phyloP scores from a whole-genome alignment of 345 rosid genomes.

The Arabidopsis suecica region DNA sequence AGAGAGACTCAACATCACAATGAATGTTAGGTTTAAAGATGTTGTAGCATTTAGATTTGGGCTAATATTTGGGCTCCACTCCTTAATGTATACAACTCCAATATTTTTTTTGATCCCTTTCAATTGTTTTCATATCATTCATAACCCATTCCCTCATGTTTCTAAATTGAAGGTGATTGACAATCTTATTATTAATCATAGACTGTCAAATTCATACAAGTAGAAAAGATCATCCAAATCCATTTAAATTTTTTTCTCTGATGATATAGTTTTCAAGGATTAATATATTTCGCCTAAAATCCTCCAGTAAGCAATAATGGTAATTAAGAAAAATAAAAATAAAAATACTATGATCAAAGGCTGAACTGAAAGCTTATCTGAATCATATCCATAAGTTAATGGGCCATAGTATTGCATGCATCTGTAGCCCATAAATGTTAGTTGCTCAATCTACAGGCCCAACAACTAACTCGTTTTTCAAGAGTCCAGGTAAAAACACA shows the following conservation, averaged over 20 bases:
- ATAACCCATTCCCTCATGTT: conserved; percentile 44
- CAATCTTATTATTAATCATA: not conserved
- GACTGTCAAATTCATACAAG: not conserved
- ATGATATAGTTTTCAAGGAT: no score
- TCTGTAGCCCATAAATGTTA: not conserved
- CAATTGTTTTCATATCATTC: conserved; percentile 20
- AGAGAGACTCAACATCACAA: conserved; percentile 39
- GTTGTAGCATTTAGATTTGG: conserved; percentile 33
- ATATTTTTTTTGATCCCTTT: conserved; percentile 29
- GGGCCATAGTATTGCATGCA: not conserved
- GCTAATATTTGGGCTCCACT: conserved; percentile 40
- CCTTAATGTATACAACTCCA: conserved; percentile 38
- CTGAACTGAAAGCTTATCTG: not conserved
- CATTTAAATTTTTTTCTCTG: no score
- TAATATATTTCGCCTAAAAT: no score
- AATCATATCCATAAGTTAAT: not conserved
- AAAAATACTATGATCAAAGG: no score
- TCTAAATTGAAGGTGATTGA: conserved; percentile 30
- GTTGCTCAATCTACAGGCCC: not conserved
- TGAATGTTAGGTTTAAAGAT: conserved; percentile 37
- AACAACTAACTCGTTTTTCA: not conserved
- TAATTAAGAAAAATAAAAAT: no score
- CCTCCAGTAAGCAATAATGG: no score
- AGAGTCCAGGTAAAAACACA: no score
- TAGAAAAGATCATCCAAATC: not conserved